Base-by-base conservation (phyloP, 768 basidiomycete species). In the Pluteus cervinus region DNA sequence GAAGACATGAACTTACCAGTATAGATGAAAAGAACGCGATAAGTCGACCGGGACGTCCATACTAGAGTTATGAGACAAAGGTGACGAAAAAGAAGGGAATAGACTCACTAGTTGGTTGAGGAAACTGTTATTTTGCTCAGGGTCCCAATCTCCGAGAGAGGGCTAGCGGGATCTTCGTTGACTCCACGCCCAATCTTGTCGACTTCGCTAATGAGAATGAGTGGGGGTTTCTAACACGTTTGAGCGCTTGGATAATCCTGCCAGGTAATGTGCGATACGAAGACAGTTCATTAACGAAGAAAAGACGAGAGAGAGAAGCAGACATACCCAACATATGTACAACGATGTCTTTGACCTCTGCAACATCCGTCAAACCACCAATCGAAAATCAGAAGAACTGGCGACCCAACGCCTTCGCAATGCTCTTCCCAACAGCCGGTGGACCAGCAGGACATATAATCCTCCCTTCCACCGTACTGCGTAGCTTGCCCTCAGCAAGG, bases 381-480 rank as follows among this genome's bases (percentile, higher is more conserved):
- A 99, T 93, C 7, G 86, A 90, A 63, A 99, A 94, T 33, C 92
- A 75, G 76, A 92, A 97, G 66, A 97, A 98, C 55, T 89, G 82
- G 42, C 93, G 65, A 17, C 84, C 79, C 16, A 99, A 66, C 3
- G 94, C 93, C n/a, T 91, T 75, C 0, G 94, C 83, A 35, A 99
- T 94, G 2, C 82, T 86, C 68, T 93, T 93, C 26, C 93, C 94
- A 4, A 99, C 94, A 55, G 94, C 94, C 3, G 94, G 94, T 7
- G 94, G 94, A 12, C 94, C 94, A 28, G 85, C 88, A n/a, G 98
- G 76, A 52, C 92, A 94, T 28, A 99, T 83, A 50, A 99, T 99
- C 69, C 98, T 99, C 47, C 94, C 94, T 53, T 98, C 66, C 0
- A 98, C 90, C 0, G 86, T 91, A 7, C 94, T 94, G 12, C 92